phyloP scores from a whole-genome alignment of 1,284 basidiomycete genomes.

The Leccinum variabile region DNA sequence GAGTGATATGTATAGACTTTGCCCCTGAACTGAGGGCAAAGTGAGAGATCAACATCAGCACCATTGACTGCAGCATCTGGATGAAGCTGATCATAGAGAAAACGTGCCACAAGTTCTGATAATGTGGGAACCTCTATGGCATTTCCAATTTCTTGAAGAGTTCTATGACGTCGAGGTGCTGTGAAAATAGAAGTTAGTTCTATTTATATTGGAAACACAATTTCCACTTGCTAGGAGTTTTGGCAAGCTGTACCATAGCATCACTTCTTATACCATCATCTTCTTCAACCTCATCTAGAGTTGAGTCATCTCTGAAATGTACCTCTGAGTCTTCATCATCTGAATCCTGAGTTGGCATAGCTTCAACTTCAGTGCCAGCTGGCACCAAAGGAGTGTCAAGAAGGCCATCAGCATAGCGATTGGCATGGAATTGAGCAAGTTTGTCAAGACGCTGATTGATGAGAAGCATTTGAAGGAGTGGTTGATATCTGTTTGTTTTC shows the following conservation, averaged over 20 bases:
- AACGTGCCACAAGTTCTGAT: neutral
- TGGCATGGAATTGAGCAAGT: neutral
- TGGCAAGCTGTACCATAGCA: neutral
- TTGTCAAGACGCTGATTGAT: neutral
- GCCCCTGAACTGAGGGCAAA: neutral
- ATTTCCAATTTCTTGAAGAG: neutral
- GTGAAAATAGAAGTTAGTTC: neutral
- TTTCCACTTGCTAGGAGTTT: neutral
- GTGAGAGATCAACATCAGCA: neutral
- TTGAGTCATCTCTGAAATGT: neutral
- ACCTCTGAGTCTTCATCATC: neutral
- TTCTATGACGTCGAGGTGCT: neutral
- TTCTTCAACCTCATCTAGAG: neutral
- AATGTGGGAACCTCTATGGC: neutral
- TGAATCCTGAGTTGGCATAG: neutral
- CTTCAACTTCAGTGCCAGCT: neutral
- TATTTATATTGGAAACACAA: neutral
- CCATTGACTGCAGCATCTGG: neutral
- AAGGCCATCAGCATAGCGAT: neutral
- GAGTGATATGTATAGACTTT: neutral
- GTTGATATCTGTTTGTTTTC: neutral
- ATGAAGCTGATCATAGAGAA: neutral
- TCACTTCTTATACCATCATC: neutral
- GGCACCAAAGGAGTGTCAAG: neutral
- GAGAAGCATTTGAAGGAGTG: neutral